Percentiles rank a stretch among this genome's conserved stretches.
These are phyloP conservation scores for Lyophyllum shimeji DNA, from an alignment of 768 basidiomycete species.

Conservation along the genomic window DNA sequence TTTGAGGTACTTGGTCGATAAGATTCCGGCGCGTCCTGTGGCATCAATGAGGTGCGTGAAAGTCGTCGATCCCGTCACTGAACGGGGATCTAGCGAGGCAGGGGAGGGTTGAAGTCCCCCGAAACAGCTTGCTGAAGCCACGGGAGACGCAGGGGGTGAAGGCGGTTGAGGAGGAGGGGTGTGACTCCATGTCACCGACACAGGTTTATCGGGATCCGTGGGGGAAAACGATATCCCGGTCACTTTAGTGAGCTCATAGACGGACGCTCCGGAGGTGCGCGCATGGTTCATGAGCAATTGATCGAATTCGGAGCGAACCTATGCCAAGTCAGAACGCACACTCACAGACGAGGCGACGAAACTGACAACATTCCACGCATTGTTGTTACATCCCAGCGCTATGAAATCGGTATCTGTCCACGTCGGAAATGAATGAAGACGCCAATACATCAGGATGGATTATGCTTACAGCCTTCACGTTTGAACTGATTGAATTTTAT, in stretches of 20 bases:
- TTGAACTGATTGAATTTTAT: conserved; percentile 66
- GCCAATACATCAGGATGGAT: neutral
- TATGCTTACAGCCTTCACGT: conserved; percentile 56
- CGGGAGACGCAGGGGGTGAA: conserved; percentile 42
- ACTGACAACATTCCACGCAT: conserved; percentile 62
- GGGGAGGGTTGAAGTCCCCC: conserved; percentile 12
- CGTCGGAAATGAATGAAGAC: neutral
- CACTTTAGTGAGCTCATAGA: conserved; percentile 57
- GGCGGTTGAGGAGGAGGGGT: conserved; percentile 38
- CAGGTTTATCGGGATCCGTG: conserved; percentile 39
- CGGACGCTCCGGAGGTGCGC: conserved; percentile 46
- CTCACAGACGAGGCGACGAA: neutral
- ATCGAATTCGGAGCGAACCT: conserved; percentile 65
- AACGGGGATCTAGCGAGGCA: conserved; percentile 10
- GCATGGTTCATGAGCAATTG: conserved; percentile 57
- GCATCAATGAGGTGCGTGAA: conserved; percentile 76
- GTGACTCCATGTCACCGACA: conserved; percentile 56
- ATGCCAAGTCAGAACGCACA: neutral
- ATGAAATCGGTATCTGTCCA: conserved; percentile 58
- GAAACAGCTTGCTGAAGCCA: conserved; percentile 26
- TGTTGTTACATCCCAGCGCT: conserved; percentile 51
- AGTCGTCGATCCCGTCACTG: conserved; percentile 47
- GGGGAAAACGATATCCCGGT: conserved; percentile 44
- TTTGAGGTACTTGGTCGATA: conserved; percentile 69
- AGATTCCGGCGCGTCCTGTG: conserved; percentile 67